phyloP scores from a whole-genome alignment of 2,329 filamentous ascomycete genomes.

The Phaeosphaeria sp. region DNA sequence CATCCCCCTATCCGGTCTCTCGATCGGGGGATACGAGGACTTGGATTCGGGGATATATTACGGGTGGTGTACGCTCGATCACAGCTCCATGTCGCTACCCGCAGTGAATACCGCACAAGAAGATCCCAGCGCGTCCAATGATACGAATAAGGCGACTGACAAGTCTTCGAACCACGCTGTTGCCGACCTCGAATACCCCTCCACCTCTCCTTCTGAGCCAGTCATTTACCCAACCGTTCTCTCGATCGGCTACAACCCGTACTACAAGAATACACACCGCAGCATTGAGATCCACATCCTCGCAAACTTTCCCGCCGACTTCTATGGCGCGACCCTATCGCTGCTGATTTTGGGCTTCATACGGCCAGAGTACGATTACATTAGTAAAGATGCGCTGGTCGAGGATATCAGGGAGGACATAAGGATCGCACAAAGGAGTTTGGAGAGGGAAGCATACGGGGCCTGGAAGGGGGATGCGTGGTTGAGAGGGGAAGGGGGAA shows the following conservation, averaged over 20 bases:
- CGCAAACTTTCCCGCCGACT: constrained; percentile 76
- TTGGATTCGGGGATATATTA: constrained; percentile 88
- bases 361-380: constrained; percentile 87
- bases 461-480: constrained; percentile 57
- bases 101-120: constrained; percentile 39
- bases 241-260: constrained; percentile 83
- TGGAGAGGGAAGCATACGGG: constrained; percentile 69
- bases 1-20: constrained; percentile 72
- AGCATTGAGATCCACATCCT: constrained; percentile 92
- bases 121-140: constrained; percentile 23
- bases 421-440: constrained; percentile 76
- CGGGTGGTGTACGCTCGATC: constrained; percentile 80
- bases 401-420: constrained; percentile 91
- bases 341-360: constrained; percentile 86
- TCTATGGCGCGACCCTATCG: constrained; percentile 82
- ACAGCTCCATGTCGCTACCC: constrained; percentile 40
- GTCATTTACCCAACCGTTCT: constrained; percentile 41
- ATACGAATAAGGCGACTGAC: constrained; percentile 12
- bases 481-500: constrained; percentile 34
- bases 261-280: constrained; percentile 89
- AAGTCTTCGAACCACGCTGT: constrained; percentile 37
- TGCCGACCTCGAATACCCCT: constrained; percentile 30
- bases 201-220: not conserved
- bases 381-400: constrained; percentile 79
- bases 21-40: constrained; percentile 68